Conservation (phyloP, 2,329 filamentous ascomycete genomes). For the Ophidiomyces ophidiicola region DNA sequence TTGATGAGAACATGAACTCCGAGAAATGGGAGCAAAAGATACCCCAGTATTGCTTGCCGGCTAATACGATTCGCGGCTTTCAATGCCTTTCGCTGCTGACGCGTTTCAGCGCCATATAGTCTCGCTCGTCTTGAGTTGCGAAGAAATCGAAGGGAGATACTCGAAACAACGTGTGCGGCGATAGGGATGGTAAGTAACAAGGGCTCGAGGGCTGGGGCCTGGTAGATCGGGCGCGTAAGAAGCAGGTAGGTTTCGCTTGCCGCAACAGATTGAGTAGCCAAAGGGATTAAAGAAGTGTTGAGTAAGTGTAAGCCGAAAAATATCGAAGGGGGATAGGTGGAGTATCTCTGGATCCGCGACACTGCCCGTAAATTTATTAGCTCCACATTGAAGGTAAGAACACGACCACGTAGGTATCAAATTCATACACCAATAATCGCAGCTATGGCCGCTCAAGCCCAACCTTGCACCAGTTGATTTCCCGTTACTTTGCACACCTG, state of each 20-base stretch:
- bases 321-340: conserved; percentile 68
- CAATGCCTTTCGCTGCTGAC: conserved; percentile 33
- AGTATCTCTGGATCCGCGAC: conserved; percentile 70
- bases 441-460: conserved; percentile 56
- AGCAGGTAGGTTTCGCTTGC: conserved; percentile 76
- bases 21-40: conserved; percentile 53
- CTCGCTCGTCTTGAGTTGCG: conserved; percentile 57
- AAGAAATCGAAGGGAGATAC: conserved; percentile 63
- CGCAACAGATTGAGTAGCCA: conserved; percentile 58
- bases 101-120: conserved; percentile 61
- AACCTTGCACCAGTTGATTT: conserved; percentile 20
- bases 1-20: conserved; percentile 64
- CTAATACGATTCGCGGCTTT: conserved; percentile 47
- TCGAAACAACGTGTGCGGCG: conserved; percentile 61
- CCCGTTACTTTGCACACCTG: conserved; percentile 9
- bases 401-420: neutral
- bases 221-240: conserved; percentile 83
- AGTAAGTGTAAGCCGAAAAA: conserved; percentile 66
- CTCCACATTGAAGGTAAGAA: neutral
- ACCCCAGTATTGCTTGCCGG: conserved; percentile 61
- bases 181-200: conserved; percentile 66
- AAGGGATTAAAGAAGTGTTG: conserved; percentile 71
- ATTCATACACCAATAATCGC: conserved; percentile 61
- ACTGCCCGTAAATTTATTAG: conserved; percentile 37
- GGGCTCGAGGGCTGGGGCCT: conserved; percentile 68